phyloP scores from a whole-genome alignment of 352 stramenopile genomes.

The Pythium chondricola region DNA sequence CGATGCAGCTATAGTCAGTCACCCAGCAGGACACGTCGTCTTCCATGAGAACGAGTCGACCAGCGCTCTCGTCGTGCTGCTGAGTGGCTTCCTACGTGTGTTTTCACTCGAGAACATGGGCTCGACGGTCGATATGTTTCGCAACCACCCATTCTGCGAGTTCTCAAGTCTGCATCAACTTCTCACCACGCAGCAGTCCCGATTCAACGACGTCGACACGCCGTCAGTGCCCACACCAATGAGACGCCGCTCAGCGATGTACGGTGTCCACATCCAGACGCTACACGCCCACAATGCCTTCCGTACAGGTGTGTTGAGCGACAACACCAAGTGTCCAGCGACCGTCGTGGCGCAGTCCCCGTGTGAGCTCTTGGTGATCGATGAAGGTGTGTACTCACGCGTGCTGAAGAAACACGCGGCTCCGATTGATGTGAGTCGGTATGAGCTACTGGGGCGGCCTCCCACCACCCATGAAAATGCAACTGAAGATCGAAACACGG shows the following conservation, averaged over 20 bases:
- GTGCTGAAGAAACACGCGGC: constrained; percentile 32
- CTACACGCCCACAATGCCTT: constrained; percentile 45
- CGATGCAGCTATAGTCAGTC: constrained; percentile 24
- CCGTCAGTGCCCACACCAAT: constrained; percentile 8
- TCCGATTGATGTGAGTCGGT: constrained; percentile 25
- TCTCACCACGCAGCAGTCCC: constrained; percentile 13
- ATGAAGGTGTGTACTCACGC: constrained; percentile 33
- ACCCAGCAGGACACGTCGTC: constrained; percentile 41
- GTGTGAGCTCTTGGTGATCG: constrained; percentile 43
- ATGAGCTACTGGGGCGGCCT: constrained; percentile 1
- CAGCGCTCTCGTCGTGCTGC: constrained; percentile 31
- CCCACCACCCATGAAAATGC: background rate
- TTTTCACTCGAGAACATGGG: constrained; percentile 61
- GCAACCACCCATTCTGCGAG: constrained; percentile 48
- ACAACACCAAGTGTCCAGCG: constrained; percentile 31
- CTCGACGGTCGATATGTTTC: constrained; percentile 53
- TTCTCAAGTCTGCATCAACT: constrained; percentile 26
- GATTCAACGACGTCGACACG: constrained; percentile 5
- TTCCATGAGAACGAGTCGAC: constrained; percentile 39
- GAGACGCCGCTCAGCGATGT: constrained; percentile 33
- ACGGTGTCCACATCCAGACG: constrained; percentile 54
- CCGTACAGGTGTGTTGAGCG: constrained; percentile 41
- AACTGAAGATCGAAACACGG: background rate
- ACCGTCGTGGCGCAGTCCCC: constrained; percentile 50
- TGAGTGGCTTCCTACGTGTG: constrained; percentile 46